A percentile compares a stretch with the other conserved stretches of the same genome.
Conservation (phyloP, 2,329 filamentous ascomycete genomes). For the Diaporthe humulicola region DNA sequence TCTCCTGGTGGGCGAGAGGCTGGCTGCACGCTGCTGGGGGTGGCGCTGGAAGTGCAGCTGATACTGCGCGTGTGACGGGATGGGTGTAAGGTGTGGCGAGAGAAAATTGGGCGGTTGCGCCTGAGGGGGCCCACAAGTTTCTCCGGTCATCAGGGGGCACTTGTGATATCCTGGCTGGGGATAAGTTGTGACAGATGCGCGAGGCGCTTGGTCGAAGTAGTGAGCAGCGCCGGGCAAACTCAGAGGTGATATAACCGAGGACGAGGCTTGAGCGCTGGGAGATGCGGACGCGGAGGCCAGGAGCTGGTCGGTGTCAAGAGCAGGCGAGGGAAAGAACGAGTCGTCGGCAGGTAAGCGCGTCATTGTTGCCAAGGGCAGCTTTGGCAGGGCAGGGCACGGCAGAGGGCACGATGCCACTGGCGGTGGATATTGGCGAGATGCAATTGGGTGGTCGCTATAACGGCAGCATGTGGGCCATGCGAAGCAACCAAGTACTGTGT, state of each 20-base stretch:
- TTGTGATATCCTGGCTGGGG: constrained; percentile 40
- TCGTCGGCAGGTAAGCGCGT: constrained; percentile 55
- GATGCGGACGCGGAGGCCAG: constrained; percentile 44
- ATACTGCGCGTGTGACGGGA: constrained; percentile 42
- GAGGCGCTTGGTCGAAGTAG: constrained; percentile 52
- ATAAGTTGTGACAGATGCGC: constrained; percentile 42
- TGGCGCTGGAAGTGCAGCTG: constrained; percentile 43
- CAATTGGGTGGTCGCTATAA: constrained; percentile 22
- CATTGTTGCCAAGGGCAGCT: constrained; percentile 48
- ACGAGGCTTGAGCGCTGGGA: constrained; percentile 47
- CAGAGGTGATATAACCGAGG: constrained; percentile 56
- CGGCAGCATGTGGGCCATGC: constrained; percentile 25
- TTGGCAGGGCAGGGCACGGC: neutral
- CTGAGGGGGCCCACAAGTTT: constrained; percentile 42
- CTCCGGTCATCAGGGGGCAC: constrained; percentile 36
- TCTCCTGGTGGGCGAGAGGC: constrained; percentile 49
- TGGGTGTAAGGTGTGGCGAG: constrained; percentile 45
- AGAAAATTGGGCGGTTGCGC: constrained; percentile 44
- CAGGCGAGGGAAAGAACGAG: constrained; percentile 57
- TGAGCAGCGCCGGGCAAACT: constrained; percentile 53
- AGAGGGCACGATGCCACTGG: constrained; percentile 17
- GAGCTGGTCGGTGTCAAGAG: constrained; percentile 48
- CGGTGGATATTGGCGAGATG: constrained; percentile 32
- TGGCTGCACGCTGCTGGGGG: constrained; percentile 47
- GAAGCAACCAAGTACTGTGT: neutral